phyloP scores from a whole-genome alignment of 768 basidiomycete genomes.

The Boletus rex-veris region DNA sequence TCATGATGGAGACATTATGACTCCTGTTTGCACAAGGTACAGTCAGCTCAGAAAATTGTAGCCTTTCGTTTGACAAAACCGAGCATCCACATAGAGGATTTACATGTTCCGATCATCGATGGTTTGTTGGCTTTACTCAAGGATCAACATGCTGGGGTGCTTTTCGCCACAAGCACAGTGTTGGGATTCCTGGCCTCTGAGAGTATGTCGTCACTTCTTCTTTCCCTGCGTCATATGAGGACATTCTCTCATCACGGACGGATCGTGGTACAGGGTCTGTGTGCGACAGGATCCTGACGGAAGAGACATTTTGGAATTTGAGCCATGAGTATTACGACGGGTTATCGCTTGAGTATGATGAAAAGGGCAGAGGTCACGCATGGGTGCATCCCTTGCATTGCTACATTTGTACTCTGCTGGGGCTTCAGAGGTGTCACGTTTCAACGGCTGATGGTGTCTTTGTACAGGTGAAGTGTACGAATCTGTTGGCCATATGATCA shows the following conservation, averaged over 20 bases:
- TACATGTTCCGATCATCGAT: slow-evolving; percentile 8
- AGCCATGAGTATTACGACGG: slow-evolving; percentile 19
- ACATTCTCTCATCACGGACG: not conserved
- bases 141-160: slow-evolving; percentile 14
- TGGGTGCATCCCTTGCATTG: slow-evolving; percentile 6
- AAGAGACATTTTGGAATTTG: slow-evolving; percentile 16
- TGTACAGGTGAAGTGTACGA: slow-evolving; percentile 23
- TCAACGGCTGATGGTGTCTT: not conserved
- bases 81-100: slow-evolving; percentile 6
- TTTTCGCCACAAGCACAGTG: slow-evolving; percentile 12
- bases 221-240: not conserved
- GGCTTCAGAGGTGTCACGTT: no score
- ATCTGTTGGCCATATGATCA: slow-evolving; percentile 22
- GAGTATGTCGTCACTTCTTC: slow-evolving; percentile 8
- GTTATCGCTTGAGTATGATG: slow-evolving; percentile 14
- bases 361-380: slow-evolving; percentile 6
- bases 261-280: slow-evolving; percentile 8
- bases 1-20: slow-evolving; percentile 11
- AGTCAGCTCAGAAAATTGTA: not conserved
- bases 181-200: slow-evolving; percentile 11
- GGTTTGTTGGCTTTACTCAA: slow-evolving; percentile 15
- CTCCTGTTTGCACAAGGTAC: slow-evolving; percentile 16
- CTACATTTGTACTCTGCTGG: not conserved
- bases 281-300: slow-evolving; percentile 12
- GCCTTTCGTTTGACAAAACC: not conserved